Percentiles rank a stretch among this genome's conserved stretches.
phyloP scores from a whole-genome alignment of 1,139 yeast species.

The Suhomyces anneliseae region DNA sequence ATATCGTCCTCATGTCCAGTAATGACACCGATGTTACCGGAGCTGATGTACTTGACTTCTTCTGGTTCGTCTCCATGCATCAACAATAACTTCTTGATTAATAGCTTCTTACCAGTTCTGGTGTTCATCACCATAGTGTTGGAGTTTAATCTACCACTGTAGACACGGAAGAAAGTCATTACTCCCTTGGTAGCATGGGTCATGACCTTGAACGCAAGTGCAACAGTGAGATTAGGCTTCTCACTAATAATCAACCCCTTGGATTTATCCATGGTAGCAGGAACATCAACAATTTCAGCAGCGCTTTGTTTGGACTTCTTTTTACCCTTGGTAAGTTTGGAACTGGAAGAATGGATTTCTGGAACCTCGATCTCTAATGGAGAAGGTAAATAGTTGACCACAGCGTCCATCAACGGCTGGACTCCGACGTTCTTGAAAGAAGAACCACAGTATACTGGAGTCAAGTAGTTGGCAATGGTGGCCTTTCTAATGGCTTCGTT shows the following conservation, averaged over 20 bases:
- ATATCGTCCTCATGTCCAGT: conserved; percentile 70
- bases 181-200: conserved; percentile 83
- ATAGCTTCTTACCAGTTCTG: conserved; percentile 64
- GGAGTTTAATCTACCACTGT: conserved; percentile 70
- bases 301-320: conserved; percentile 15
- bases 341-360: conserved; percentile 38
- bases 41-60: conserved; percentile 58
- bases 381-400: conserved; percentile 75
- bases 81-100: conserved; percentile 64
- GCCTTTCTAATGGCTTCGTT: conserved; percentile 60
- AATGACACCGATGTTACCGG: conserved; percentile 92
- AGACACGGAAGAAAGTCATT: conserved; percentile 84
- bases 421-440: conserved; percentile 92
- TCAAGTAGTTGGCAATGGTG: conserved; percentile 56
- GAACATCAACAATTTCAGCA: conserved; percentile 22
- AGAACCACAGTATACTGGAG: conserved; percentile 91
- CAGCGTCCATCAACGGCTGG: conserved; percentile 87
- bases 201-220: conserved; percentile 87
- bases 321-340: conserved; percentile 13
- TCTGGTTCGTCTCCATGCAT: conserved; percentile 91
- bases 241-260: conserved; percentile 55
- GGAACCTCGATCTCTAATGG: conserved; percentile 70
- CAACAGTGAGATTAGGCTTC: conserved; percentile 63
- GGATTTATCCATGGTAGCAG: conserved; percentile 37
- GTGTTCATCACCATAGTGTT: conserved; percentile 68